Conservation (phyloP, 2,329 filamentous ascomycete species). For the Paecilomyces formosus region DNA sequence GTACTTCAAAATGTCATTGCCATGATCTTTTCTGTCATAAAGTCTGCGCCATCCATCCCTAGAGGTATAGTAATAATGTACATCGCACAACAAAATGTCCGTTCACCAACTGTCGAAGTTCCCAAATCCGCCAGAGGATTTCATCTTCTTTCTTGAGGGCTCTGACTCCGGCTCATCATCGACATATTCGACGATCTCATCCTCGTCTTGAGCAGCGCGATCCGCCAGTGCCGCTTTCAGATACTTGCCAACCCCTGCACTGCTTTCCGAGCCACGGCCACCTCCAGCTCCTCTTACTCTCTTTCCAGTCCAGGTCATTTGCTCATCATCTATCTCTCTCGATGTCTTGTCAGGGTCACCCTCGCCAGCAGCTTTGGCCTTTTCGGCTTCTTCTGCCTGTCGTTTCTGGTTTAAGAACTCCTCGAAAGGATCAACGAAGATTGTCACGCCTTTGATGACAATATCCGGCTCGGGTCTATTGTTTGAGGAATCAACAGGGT, state of each 20-base stretch:
- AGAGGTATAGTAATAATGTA: background rate
- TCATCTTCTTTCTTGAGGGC: slow-evolving; percentile 73
- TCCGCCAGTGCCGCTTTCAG: slow-evolving; percentile 53
- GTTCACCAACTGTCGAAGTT: slow-evolving; percentile 87
- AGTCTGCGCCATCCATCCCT: background rate
- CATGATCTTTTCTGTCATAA: background rate
- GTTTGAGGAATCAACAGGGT: slow-evolving; percentile 62
- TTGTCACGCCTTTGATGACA: slow-evolving; percentile 69
- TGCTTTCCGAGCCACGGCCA: slow-evolving; percentile 40
- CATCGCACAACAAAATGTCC: background rate
- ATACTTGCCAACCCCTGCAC: slow-evolving; percentile 68
- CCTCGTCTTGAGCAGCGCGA: slow-evolving; percentile 34
- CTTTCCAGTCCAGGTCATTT: slow-evolving; percentile 94
- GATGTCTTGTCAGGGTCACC: slow-evolving; percentile 13
- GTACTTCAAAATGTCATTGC: background rate
- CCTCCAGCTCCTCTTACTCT: slow-evolving; percentile 64
- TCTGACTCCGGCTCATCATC: slow-evolving; percentile 58
- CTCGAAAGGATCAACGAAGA: slow-evolving; percentile 91
- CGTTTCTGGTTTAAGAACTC: slow-evolving; percentile 76
- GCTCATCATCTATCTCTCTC: slow-evolving; percentile 64
- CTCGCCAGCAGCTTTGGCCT: slow-evolving; percentile 12
- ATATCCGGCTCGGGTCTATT: slow-evolving; percentile 73
- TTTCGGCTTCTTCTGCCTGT: slow-evolving; percentile 53
- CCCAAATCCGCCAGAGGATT: slow-evolving; percentile 67
- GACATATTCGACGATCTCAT: slow-evolving; percentile 55